Evolutionary conservation across 306 rosid genomes (phyloP), one percentile per base, ranked within the genome.

Genomic region (Cercis canadensis): DNA sequence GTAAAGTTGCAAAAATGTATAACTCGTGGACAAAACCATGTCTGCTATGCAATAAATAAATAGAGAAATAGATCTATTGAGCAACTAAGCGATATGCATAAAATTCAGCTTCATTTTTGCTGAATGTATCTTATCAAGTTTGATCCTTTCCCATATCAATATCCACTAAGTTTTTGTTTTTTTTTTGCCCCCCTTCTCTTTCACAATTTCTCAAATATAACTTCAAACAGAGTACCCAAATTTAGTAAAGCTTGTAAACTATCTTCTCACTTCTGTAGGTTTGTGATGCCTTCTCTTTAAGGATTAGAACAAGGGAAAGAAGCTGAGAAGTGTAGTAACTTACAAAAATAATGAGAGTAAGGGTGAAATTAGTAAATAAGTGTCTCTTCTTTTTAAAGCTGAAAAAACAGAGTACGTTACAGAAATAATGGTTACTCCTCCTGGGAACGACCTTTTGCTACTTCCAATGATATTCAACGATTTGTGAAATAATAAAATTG

Each of bases 401-500:
- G 19, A 65, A 47, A 44, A 45, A 59, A 65, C 40, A 59, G 44
- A 77, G 75, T 78, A 75, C 75, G 34, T 80, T 69, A 75, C 41
- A 70, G 58, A 75, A 76, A 74, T 60, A 69, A 56, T 44, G 72
- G 78, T 72, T 67, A 62, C 33, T 69, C 70, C 70, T 69, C 61
- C 53, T n/a, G 24, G 44, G 46, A n/a, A 71, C 65, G 62, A 33
- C 54, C 33, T 21, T 61, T 69, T 69, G 69, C 77, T 57, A 56
- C 76, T 67, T 87, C 78, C 72, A 45, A 43, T 72, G 75, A 60
- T 65, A 77, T 77, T 81, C 82, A 77, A 65, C 78, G 61, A 75
- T 39, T 54, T 69, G 63, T 74, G 79, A 43, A 57, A 39, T 77
- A 68, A 39, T 74, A 65, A 31, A 54, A 36, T 67, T 77, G 81